A percentile compares a stretch with the other conserved stretches of the same genome.
Conservation (phyloP, 306 rosid species). For the Astragalus membranaceus region DNA sequence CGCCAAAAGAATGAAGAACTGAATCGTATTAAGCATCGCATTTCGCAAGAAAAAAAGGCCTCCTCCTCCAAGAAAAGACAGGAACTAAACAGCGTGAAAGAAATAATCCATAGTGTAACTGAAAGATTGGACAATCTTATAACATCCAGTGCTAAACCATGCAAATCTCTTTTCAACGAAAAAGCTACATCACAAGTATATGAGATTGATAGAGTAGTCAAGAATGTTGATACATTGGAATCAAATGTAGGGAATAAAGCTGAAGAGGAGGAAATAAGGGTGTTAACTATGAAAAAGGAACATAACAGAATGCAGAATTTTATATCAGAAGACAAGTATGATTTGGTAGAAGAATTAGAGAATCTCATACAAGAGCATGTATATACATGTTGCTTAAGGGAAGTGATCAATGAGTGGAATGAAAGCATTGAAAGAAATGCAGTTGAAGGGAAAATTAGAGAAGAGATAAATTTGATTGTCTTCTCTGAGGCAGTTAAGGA, state of each 20-base stretch:
- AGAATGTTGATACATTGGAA: conserved; percentile 15
- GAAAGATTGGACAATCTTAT: conserved; percentile 39
- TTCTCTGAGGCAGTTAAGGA: conserved; percentile 30
- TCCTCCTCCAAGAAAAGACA: conserved; percentile 30
- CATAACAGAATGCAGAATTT: conserved; percentile 15
- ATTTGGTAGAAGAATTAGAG: conserved; percentile 31
- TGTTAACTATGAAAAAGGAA: conserved; percentile 26
- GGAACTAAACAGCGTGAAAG: conserved; percentile 27
- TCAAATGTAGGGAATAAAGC: conserved; percentile 22
- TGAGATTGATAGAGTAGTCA: neutral
- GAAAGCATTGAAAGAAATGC: conserved; percentile 23
- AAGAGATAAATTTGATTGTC: conserved; percentile 28
- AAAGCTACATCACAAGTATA: neutral
- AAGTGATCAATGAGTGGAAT: conserved; percentile 40
- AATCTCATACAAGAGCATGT: conserved; percentile 28
- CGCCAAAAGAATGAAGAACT: conserved; percentile 51
- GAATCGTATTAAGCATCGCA: conserved; percentile 32
- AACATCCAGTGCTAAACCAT: conserved; percentile 29
- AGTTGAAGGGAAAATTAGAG: conserved; percentile 40
- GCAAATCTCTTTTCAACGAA: conserved; percentile 3
- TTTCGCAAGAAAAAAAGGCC: conserved; percentile 27
- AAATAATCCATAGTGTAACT: conserved; percentile 31
- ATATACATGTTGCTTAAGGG: conserved; percentile 23
- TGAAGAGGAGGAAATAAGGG: conserved; percentile 20
- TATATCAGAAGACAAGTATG: conserved; percentile 24